Conservation (phyloP, 257 asterid species). For the Solanum lycopersicoides region DNA sequence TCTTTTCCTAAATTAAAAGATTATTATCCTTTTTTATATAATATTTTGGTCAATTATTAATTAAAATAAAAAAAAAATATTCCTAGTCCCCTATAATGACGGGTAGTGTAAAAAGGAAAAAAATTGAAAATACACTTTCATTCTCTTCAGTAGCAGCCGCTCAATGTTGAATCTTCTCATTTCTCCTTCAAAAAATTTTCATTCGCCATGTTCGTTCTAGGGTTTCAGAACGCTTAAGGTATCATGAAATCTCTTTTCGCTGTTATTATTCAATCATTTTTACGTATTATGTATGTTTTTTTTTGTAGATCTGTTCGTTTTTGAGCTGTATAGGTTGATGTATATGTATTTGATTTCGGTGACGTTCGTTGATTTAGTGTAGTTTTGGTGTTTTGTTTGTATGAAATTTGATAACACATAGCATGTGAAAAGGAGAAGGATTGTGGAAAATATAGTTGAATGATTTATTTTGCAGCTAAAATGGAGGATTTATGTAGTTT, state of each 20-base stretch:
- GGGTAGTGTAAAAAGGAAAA: neutral
- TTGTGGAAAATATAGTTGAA: neutral
- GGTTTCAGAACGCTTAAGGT: neutral
- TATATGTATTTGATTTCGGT: neutral
- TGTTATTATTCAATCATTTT: neutral
- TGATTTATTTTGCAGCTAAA: neutral
- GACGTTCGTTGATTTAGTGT: neutral
- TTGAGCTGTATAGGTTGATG: neutral
- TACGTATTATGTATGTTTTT: neutral
- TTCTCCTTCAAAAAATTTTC: neutral
- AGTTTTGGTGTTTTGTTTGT: neutral
- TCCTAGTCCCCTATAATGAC: neutral
- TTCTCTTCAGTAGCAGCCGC: neutral
- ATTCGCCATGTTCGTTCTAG: neutral
- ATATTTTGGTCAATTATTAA: neutral
- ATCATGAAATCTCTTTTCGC: neutral
- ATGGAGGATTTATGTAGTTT: neutral
- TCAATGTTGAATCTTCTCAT: neutral
- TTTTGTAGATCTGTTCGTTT: neutral
- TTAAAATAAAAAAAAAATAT: neutral
- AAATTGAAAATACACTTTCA: neutral
- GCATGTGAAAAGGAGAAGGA: neutral
- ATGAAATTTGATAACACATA: too few relatives aligned
- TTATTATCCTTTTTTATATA: neutral
- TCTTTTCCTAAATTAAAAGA: neutral